phyloP scores from a whole-genome alignment of 768 basidiomycete species.

The Leucocoprinus sp. region DNA sequence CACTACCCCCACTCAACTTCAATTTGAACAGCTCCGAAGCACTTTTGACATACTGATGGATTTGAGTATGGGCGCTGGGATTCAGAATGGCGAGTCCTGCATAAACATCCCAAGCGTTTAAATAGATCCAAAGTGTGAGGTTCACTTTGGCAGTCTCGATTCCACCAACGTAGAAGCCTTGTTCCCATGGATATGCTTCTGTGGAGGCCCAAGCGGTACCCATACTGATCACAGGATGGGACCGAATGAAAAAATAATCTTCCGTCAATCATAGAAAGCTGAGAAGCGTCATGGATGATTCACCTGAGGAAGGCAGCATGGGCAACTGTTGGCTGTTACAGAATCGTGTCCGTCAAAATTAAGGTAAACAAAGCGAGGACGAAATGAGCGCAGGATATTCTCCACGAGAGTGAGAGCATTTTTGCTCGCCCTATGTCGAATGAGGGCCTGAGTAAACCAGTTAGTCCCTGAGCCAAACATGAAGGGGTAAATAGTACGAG shows the following conservation, averaged over 20 bases:
- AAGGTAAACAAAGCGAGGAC: conserved; percentile 83
- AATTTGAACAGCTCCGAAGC: conserved; percentile 90
- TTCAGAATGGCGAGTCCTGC: conserved; percentile 98
- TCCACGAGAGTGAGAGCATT: conserved; percentile 72
- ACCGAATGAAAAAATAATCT: background rate
- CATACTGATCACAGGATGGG: conserved; percentile 56
- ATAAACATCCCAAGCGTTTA: conserved; percentile 98
- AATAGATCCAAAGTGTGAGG: conserved; percentile 91
- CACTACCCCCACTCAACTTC: conserved; percentile 62
- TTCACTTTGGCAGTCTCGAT: conserved; percentile 99
- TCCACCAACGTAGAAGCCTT: conserved; percentile 89
- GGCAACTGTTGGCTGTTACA: conserved; percentile 92
- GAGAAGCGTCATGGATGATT: background rate
- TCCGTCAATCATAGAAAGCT: too few relatives aligned
- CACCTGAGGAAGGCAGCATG: conserved; percentile 97
- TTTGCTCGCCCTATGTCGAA: conserved; percentile 76
- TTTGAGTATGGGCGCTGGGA: conserved; percentile 80
- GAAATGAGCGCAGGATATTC: conserved; percentile 68
- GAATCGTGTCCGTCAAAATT: conserved; percentile 95
- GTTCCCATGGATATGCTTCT: conserved; percentile 88
- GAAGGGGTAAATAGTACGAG: conserved; percentile 42
- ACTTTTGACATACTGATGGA: conserved; percentile 83
- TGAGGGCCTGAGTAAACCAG: conserved; percentile 60
- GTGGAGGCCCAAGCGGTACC: conserved; percentile 89
- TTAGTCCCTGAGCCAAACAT: background rate